Conservation (phyloP, 257 asterid species). For the Coffea eugenioides region DNA sequence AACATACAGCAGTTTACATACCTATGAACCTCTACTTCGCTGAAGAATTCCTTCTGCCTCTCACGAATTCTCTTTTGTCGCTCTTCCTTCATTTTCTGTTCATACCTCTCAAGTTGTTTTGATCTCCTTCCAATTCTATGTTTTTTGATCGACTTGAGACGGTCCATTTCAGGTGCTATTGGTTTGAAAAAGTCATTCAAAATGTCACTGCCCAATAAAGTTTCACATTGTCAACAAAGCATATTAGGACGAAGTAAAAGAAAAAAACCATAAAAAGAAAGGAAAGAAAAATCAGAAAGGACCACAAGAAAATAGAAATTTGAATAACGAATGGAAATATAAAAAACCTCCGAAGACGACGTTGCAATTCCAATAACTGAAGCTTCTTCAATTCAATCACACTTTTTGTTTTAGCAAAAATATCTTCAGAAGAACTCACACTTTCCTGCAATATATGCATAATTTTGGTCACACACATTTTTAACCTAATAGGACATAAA, state of each 20-base stretch:
- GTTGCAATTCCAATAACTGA: slow-evolving; percentile 93
- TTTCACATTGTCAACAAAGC: not conserved
- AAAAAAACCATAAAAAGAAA: not conserved
- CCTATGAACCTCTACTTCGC: slow-evolving; percentile 97
- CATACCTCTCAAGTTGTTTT: slow-evolving; percentile 89
- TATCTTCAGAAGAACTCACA: slow-evolving; percentile 90
- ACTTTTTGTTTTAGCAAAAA: slow-evolving; percentile 90
- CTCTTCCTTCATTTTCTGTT: slow-evolving; percentile 98
- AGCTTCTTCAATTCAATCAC: slow-evolving; percentile 96
- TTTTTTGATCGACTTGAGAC: slow-evolving; percentile 82
- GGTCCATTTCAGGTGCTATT: slow-evolving; percentile 73
- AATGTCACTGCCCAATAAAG: slow-evolving; percentile 63
- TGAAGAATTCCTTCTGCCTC: slow-evolving; percentile 95
- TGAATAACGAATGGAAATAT: slow-evolving; percentile 10
- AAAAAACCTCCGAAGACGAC: slow-evolving; percentile 77
- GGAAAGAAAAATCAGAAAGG: not conserved
- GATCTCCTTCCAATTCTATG: slow-evolving; percentile 97
- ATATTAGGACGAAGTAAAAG: not conserved
- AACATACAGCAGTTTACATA: slow-evolving; percentile 25
- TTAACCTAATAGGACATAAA: not conserved
- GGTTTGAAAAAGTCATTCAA: slow-evolving; percentile 84
- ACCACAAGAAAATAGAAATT: slow-evolving; percentile 4
- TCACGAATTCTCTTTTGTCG: slow-evolving; percentile 91
- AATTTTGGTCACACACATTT: not conserved
- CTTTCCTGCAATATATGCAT: slow-evolving; percentile 52